Evolutionary conservation across 2,329 filamentous ascomycete species (phyloP), one percentile per base, ranked within the genome.

Genomic region (Fusarium austroafricanum): DNA sequence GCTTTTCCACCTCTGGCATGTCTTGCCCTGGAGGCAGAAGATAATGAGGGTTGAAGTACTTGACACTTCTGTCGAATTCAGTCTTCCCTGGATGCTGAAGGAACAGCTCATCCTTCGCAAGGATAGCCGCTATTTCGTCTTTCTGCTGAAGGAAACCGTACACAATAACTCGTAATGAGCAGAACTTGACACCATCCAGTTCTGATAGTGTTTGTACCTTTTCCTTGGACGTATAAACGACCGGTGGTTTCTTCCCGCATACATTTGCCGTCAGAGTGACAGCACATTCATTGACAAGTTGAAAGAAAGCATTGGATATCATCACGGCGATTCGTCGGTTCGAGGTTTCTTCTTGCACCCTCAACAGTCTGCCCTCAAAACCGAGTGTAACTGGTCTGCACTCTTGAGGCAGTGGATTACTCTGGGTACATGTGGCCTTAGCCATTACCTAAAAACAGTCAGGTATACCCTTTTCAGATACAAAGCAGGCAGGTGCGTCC

Each of bases 31-130:
- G 47, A 9, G 39, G 55, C 4, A 58, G 33, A 17, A 58, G 39
- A 10, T 52, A 45, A 5, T 58, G 46, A 7, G 55, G 47, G 17
- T 58, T 53, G n/a, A 40, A 18, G 29, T 58, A 58, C n/a, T 40
- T 52, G 11, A 58, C 31, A 10, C 15, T 33, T 23, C 31, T 43
- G 21, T 53, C 46, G 18, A 52, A 58, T 29, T 58, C 55, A 7
- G 21, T 44, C 29, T 26, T 11, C 3, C 28, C 39, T 17, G 46
- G 46, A 35, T 58, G 55, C 18, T 61, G 51, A 17, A 61, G 57
- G 20, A 55, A 50, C 10, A 61, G 18, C 5, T 50, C 38, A 10
- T 45, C 51, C 20, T 43, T 35, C 6, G 51, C 23, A 28, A 61
- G 51, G 12, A 55, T 23, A 44, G 29, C 35, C 7, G 43, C 52